Percentiles rank a stretch among this genome's conserved stretches.
phyloP scores from a whole-genome alignment of 768 basidiomycete genomes.

The Xerocomellus chrysenteron region DNA sequence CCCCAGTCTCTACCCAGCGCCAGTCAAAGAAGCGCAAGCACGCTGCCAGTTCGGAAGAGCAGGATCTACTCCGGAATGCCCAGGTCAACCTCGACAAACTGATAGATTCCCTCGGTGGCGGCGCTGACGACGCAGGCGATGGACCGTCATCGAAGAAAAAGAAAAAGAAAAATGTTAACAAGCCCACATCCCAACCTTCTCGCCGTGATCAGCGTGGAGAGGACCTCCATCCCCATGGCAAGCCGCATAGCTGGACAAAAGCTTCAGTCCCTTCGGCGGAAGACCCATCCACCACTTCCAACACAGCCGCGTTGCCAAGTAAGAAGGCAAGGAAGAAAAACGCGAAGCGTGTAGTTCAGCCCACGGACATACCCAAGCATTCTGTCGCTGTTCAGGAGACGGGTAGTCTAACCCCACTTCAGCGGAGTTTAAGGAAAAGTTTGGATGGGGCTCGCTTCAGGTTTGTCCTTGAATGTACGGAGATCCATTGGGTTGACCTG shows the following conservation, averaged over 20 bases:
- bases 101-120: constrained; percentile 45
- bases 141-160: constrained; percentile 24
- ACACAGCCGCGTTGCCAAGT: constrained; percentile 4
- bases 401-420: constrained; percentile 62
- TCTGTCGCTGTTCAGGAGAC: constrained; percentile 12
- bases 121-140: constrained; percentile 22
- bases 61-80: constrained; percentile 37
- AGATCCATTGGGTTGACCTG: constrained; percentile 8
- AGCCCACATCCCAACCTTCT: constrained; percentile 4
- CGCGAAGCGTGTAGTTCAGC: constrained; percentile 17
- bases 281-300: constrained; percentile 10
- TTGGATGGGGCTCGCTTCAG: constrained; percentile 87
- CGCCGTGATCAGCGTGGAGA: constrained; percentile 4
- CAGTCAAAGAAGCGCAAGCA: constrained; percentile 52
- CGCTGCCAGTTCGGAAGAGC: constrained; percentile 39
- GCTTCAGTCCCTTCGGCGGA: constrained; percentile 1
- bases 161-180: constrained; percentile 6
- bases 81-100: constrained; percentile 62
- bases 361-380: constrained; percentile 19
- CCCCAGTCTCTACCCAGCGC: constrained; percentile 37
- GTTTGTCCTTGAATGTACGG: constrained; percentile 34
- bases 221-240: background rate
- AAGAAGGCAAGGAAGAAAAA: constrained; percentile 22
- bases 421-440: constrained; percentile 74
- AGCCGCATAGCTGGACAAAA: constrained; percentile 4